A percentile compares a stretch with the other conserved stretches of the same genome.
These are phyloP conservation scores for Xerocomus brunneocitrinus DNA, from an alignment of 768 basidiomycete genomes.

Conservation along the genomic window DNA sequence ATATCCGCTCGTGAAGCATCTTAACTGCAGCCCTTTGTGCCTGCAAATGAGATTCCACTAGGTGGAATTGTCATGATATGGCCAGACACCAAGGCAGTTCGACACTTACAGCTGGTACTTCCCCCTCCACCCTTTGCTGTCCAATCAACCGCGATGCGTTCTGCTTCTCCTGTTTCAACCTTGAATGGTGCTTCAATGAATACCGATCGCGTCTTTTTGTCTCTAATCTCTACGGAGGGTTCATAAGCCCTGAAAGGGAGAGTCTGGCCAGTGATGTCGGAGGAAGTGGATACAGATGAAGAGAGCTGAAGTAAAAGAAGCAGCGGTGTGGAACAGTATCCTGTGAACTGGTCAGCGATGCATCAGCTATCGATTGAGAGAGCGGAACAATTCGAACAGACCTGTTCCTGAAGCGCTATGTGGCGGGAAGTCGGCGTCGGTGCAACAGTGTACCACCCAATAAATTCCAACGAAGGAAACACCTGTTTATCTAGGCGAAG, in stretches of 20 bases:
- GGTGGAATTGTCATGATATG: constrained; percentile 1
- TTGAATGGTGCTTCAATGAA: constrained; percentile 84
- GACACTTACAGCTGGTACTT: constrained; percentile 67
- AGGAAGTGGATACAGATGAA: constrained; percentile 38
- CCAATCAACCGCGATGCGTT: constrained; percentile 97
- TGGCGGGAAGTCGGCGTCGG: constrained; percentile 69
- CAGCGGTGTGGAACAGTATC: constrained; percentile 84
- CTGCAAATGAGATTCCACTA: constrained; percentile 88
- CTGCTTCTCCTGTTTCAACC: constrained; percentile 97
- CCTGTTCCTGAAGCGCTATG: constrained; percentile 84
- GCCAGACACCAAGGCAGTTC: background rate
- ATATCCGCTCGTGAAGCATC: constrained; percentile 92
- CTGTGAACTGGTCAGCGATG: constrained; percentile 56
- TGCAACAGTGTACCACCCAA: constrained; percentile 96
- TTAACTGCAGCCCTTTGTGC: constrained; percentile 93
- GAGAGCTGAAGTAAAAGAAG: constrained; percentile 71
- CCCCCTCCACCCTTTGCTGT: constrained; percentile 82
- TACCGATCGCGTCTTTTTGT: constrained; percentile 68
- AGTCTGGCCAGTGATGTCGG: constrained; percentile 59
- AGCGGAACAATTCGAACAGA: constrained; percentile 20
- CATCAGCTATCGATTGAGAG: background rate
- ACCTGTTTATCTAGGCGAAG: constrained; percentile 83
- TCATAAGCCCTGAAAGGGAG: constrained; percentile 95
- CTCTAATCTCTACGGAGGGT: constrained; percentile 80
- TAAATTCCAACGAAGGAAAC: constrained; percentile 94